phyloP scores from a whole-genome alignment of 164 flowering plant genomes.

The Kingdonia uniflora region DNA sequence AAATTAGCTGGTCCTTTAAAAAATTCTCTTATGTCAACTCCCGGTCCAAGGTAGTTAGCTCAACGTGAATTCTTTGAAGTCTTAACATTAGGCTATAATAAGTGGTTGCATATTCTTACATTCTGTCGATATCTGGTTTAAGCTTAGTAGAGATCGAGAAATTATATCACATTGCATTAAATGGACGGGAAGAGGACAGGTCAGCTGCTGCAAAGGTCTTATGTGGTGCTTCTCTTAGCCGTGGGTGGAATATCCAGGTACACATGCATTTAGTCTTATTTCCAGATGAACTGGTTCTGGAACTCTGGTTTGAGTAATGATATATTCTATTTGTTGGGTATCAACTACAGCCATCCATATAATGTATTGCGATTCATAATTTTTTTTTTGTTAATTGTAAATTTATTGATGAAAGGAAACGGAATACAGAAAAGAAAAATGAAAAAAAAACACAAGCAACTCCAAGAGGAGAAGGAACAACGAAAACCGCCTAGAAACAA shows the following conservation, averaged over 20 bases:
- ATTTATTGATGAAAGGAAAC: too few species aligned
- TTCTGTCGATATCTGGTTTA: slow-evolving; percentile 11
- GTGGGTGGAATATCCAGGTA: slow-evolving; percentile 81
- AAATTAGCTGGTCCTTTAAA: slow-evolving; percentile 41
- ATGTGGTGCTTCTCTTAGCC: slow-evolving; percentile 61
- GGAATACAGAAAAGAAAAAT: too few species aligned
- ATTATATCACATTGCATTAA: slow-evolving; percentile 50
- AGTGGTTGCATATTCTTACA: not conserved
- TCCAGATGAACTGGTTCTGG: not conserved
- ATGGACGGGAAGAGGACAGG: slow-evolving; percentile 55
- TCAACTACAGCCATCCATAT: too few species aligned
- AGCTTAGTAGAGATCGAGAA: slow-evolving; percentile 64
- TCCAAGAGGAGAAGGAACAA: too few species aligned
- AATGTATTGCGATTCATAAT: too few species aligned
- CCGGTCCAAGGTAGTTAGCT: slow-evolving; percentile 80
- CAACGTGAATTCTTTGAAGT: not conserved
- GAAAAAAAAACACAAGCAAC: too few species aligned
- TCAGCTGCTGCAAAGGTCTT: slow-evolving; percentile 58
- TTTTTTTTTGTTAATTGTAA: too few species aligned
- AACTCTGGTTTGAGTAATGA: not conserved
- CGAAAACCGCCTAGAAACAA: too few species aligned
- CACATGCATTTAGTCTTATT: slow-evolving; percentile 1
- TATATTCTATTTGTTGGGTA: too few species aligned
- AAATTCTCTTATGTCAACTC: slow-evolving; percentile 45
- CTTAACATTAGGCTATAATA: not conserved